Conservation (phyloP, 2,329 filamentous ascomycete genomes). For the Exserohilum rostratum region DNA sequence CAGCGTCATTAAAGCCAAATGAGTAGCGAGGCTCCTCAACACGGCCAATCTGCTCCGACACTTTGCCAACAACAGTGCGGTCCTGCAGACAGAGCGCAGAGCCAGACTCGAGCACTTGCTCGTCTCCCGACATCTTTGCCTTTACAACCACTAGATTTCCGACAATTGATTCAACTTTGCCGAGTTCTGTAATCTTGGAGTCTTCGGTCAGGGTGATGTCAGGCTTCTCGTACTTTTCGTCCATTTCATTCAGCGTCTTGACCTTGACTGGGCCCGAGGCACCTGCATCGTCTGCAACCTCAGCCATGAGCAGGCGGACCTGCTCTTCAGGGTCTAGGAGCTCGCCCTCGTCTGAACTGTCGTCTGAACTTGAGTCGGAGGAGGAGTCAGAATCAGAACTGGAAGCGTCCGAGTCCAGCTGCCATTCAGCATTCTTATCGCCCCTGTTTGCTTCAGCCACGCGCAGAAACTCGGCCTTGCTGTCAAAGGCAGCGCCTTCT, state of each 20-base stretch:
- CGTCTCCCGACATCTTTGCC: conserved; percentile 78
- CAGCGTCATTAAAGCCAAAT: conserved; percentile 72
- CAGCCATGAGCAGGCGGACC: conserved; percentile 84
- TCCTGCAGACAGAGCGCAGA: conserved; percentile 82
- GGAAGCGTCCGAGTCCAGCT: conserved; percentile 67
- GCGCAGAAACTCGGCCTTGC: conserved; percentile 51
- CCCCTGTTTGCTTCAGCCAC: conserved; percentile 54
- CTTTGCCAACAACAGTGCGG: conserved; percentile 75
- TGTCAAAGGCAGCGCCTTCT: conserved; percentile 20
- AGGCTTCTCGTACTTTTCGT: conserved; percentile 64
- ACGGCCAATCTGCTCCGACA: conserved; percentile 85
- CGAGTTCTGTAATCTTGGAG: conserved; percentile 78
- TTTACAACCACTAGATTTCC: conserved; percentile 80
- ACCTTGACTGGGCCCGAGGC: conserved; percentile 65
- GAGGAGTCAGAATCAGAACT: conserved; percentile 58
- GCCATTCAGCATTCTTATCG: conserved; percentile 76
- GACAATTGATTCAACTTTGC: conserved; percentile 76
- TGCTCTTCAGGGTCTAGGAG: conserved; percentile 82
- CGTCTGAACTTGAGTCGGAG: conserved; percentile 56
- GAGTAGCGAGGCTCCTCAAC: conserved; percentile 88
- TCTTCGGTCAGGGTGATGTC: conserved; percentile 77
- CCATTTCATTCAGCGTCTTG: conserved; percentile 82
- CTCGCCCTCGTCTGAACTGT: conserved; percentile 57
- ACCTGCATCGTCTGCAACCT: conserved; percentile 80
- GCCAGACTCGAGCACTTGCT: conserved; percentile 81